Evolutionary conservation across 2,329 filamentous ascomycete species (phyloP).

Genomic region (Coccinonectria pachysandricola): DNA sequence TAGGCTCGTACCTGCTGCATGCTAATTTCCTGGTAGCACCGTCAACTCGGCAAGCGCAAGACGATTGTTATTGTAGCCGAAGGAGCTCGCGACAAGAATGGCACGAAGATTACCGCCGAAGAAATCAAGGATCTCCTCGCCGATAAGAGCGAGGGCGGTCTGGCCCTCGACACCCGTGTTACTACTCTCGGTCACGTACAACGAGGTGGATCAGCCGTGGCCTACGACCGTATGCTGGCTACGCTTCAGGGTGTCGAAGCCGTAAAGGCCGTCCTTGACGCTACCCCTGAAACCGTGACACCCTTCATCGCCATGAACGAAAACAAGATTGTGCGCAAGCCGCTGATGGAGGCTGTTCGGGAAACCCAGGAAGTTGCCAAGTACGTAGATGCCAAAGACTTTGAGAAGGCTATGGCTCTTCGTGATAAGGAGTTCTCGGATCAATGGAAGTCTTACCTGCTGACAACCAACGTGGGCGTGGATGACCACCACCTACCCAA

Average conservation of each 20-base stretch:
- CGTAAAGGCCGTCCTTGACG: constrained; percentile 82
- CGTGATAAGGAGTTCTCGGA: constrained; percentile 91
- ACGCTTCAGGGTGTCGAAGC: constrained; percentile 93
- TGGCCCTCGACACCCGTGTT: constrained; percentile 82
- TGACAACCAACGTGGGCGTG: constrained; percentile 76
- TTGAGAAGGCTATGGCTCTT: constrained; percentile 75
- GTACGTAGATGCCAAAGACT: constrained; percentile 77
- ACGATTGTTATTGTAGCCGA: constrained; percentile 98
- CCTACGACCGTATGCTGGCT: constrained; percentile 87
- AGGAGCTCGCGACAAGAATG: constrained; percentile 74
- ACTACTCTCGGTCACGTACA: constrained; percentile 97
- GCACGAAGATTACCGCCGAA: constrained; percentile 71
- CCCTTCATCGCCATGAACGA: constrained; percentile 95
- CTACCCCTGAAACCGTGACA: constrained; percentile 78
- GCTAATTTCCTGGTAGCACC: constrained; percentile 49
- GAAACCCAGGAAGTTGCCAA: constrained; percentile 76
- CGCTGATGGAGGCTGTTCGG: constrained; percentile 77
- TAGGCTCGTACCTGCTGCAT: neutral
- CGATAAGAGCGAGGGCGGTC: constrained; percentile 50
- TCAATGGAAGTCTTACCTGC: constrained; percentile 81
- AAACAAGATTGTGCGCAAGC: constrained; percentile 91
- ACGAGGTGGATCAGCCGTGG: constrained; percentile 81
- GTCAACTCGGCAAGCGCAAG: constrained; percentile 82
- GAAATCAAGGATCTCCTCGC: constrained; percentile 87
- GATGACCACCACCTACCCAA: constrained; percentile 56